A percentile compares a stretch with the other conserved stretches of the same genome.
phyloP scores from a whole-genome alignment of 306 rosid species.

The Hippophae gyantsensis region DNA sequence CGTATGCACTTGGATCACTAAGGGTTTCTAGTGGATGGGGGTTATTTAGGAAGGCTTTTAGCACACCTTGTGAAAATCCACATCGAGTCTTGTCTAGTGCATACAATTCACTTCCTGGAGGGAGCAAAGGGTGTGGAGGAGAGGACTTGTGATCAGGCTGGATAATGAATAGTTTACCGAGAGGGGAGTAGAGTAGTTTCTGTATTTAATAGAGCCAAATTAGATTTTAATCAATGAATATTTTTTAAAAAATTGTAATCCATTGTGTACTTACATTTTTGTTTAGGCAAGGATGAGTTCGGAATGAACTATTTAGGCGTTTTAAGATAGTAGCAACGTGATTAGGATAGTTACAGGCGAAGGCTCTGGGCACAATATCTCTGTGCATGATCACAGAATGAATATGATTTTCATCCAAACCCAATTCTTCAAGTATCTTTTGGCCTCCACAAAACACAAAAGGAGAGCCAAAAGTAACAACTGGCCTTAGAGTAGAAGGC shows the following conservation, averaged over 20 bases:
- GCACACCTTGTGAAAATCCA: conserved; percentile 46
- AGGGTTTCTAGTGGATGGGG: conserved; percentile 90
- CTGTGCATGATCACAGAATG: conserved; percentile 84
- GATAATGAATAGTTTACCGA: conserved; percentile 68
- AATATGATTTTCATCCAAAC: conserved; percentile 56
- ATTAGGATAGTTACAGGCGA: conserved; percentile 85
- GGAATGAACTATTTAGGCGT: conserved; percentile 59
- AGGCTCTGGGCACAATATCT: conserved; percentile 94
- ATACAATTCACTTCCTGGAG: conserved; percentile 51
- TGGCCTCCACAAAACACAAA: conserved; percentile 89
- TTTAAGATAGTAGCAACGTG: conserved; percentile 60
- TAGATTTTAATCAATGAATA: not conserved
- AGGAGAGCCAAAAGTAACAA: conserved; percentile 85
- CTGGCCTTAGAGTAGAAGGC: conserved; percentile 59
- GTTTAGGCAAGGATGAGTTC: conserved; percentile 66
- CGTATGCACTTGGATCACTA: conserved; percentile 83
- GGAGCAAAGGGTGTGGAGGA: conserved; percentile 78
- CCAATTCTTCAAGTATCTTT: conserved; percentile 45
- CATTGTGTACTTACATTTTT: conserved; percentile 46
- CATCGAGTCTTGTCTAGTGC: conserved; percentile 39
- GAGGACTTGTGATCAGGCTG: conserved; percentile 79
- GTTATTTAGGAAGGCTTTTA: conserved; percentile 51
- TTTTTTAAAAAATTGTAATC: not conserved
- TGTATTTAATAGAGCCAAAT: conserved; percentile 20
- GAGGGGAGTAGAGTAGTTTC: conserved; percentile 68